phyloP scores from a whole-genome alignment of 2,329 filamentous ascomycete genomes.

The Botrytis cinerea region DNA sequence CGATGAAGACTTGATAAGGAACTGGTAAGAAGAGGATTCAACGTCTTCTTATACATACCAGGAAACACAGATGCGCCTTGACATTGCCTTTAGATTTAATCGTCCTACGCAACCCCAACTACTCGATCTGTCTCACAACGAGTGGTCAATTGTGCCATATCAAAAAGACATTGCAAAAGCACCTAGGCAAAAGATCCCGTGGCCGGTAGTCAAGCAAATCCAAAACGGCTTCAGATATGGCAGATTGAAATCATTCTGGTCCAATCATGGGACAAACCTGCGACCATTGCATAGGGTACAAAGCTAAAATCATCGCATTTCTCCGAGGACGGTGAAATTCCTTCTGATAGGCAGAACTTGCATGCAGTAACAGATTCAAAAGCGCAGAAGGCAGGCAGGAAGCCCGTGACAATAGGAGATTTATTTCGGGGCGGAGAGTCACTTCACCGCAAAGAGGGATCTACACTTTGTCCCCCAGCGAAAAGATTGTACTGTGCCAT shows the following conservation, averaged over 20 bases:
- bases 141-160: not conserved
- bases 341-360: conserved; percentile 3
- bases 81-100: not conserved
- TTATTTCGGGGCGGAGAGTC: conserved; percentile 6
- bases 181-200: not conserved
- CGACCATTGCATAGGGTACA: conserved; percentile 1
- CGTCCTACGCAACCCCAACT: not conserved
- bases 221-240: conserved; percentile 16
- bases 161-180: not conserved
- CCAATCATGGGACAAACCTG: not conserved
- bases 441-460: not conserved
- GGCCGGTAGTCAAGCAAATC: conserved; percentile 1
- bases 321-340: not conserved
- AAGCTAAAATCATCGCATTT: conserved; percentile 1
- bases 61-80: not conserved
- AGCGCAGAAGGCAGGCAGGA: conserved; percentile 1
- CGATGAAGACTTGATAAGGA: conserved; percentile 22
- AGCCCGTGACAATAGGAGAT: not conserved
- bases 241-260: conserved; percentile 1
- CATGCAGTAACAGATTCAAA: conserved; percentile 1
- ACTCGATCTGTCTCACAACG: not conserved
- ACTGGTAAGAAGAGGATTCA: conserved; percentile 20
- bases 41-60: conserved; percentile 32
- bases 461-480: not conserved
- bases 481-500: not conserved